Base-by-base conservation (phyloP, 176 grass and related monocot species). In the Hordeum marinum region DNA sequence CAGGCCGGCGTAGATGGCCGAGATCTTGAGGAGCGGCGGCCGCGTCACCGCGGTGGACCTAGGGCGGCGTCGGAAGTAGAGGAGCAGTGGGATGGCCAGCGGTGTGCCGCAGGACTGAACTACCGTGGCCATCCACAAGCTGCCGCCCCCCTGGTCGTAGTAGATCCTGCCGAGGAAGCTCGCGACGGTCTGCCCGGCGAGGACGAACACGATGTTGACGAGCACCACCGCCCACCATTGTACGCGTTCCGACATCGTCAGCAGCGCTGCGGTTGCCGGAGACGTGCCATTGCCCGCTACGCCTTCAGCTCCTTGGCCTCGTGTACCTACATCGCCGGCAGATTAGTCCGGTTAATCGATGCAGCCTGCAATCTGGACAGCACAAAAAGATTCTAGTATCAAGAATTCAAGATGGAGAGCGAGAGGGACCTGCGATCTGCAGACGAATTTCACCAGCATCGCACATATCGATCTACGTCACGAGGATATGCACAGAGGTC, bases 51-150 rank as follows among this genome's bases (percentile, higher is more conserved):
- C 1, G 29, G 71, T 32, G 32, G 48, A 29, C 68, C 9, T 60
- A 0, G 77, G 39, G 34, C 18, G 25, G 74, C 21, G 39, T 11
- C 89, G 68, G 80, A 84, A 61, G 89, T 79, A 87, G 75, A 77
- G 70, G 2, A 84, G 76, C 14, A 82, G 63, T 0, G 58, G 89
- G 68, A 90, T 79, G 80, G 68, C 59, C 67, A 90, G 68, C n/a
- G 84, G 80, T 29, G 68, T 78, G 84, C 84, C 89, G 75, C 84
- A 90, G 84, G 89, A 90, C 89, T 87, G 80, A 26, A 90, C 84
- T 46, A 87, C n/a, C 80, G 68, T 87, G 75, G 82, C 75, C 68
- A 87, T 79, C 89, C 89, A 90, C 80, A 80, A 39, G 68, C 89
- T 90, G 59, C 39, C 57, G 68, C 75, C 89, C 4, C 89, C 89